A percentile compares a stretch with the other conserved stretches of the same genome.
These are phyloP conservation scores for Rubus idaeus DNA, from an alignment of 306 rosid species.

Conservation along the genomic window DNA sequence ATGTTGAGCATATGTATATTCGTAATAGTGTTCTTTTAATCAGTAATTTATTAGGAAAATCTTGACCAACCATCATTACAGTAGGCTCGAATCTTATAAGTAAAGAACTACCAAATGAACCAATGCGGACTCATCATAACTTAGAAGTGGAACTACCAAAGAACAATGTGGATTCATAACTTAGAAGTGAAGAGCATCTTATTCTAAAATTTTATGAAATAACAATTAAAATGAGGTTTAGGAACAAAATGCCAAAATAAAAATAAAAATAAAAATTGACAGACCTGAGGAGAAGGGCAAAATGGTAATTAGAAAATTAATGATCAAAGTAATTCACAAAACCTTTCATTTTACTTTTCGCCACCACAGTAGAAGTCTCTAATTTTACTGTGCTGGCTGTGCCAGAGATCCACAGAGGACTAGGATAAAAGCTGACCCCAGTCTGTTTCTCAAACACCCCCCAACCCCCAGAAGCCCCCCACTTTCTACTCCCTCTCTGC, in stretches of 20 bases:
- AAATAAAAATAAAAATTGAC: not conserved
- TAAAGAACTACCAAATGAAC: not conserved
- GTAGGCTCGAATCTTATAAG: not conserved
- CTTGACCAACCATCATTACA: not conserved
- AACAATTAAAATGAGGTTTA: not conserved
- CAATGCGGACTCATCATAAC: not conserved
- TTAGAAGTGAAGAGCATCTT: not conserved
- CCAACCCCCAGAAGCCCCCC: slow-evolving; percentile 2
- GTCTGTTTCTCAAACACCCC: slow-evolving; percentile 3
- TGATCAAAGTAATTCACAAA: not conserved
- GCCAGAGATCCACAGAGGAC: not conserved
- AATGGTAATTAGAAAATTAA: not conserved
- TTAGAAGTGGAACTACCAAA: not conserved
- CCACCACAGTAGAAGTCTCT: not conserved
- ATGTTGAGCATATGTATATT: too few species aligned
- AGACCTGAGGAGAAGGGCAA: slow-evolving; percentile 23
- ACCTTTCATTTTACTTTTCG: not conserved
- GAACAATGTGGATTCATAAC: not conserved
- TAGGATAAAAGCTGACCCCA: slow-evolving; percentile 7
- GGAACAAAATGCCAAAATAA: slow-evolving; percentile 18
- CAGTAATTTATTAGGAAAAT: too few species aligned
- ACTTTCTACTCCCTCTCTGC: slow-evolving; percentile 4
- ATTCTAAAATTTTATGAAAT: not conserved
- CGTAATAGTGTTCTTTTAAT: too few species aligned
- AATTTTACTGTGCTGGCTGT: not conserved